These are phyloP conservation scores for Rhizopogon parksii DNA, from an alignment of 1,284 basidiomycete species.

Conservation along the genomic window DNA sequence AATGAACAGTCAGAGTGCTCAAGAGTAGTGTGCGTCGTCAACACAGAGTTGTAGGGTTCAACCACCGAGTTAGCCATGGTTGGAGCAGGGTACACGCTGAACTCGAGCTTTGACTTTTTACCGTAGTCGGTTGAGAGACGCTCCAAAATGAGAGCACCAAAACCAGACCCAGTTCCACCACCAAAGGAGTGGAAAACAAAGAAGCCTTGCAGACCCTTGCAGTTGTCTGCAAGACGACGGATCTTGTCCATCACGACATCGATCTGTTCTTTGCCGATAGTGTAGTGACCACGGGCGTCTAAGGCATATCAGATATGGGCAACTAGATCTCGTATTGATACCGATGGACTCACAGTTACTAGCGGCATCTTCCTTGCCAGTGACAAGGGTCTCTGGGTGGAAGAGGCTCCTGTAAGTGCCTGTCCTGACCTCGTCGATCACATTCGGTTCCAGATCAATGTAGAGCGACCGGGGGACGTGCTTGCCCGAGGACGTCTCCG, in stretches of 20 bases:
- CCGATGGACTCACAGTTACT: conserved; percentile 80
- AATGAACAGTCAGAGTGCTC: conserved; percentile 99
- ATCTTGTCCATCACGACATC: conserved; percentile 93
- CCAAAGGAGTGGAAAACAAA: conserved; percentile 99
- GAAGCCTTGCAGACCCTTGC: conserved; percentile 97
- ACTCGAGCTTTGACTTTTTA: conserved; percentile 99
- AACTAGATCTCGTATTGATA: not conserved
- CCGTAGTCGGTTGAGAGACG: conserved; percentile 97
- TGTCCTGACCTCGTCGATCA: conserved; percentile 94
- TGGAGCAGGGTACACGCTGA: conserved; percentile 95
- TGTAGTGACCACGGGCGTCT: conserved; percentile 98
- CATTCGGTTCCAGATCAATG: conserved; percentile 95
- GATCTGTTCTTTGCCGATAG: conserved; percentile 95
- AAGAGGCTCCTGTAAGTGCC: conserved; percentile 96
- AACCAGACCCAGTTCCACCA: conserved; percentile 98
- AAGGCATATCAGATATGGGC: not conserved
- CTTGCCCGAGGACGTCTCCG: conserved; percentile 89
- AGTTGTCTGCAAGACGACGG: conserved; percentile 95
- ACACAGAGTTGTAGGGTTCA: conserved; percentile 98
- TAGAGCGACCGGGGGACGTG: conserved; percentile 98
- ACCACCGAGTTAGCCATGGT: conserved; percentile 96
- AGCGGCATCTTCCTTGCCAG: conserved; percentile 98
- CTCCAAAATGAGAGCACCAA: conserved; percentile 96
- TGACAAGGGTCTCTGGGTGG: conserved; percentile 98
- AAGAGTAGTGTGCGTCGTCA: conserved; percentile 98